Conservation (phyloP, 305 asterid species). For the Fraxinus greggii region DNA sequence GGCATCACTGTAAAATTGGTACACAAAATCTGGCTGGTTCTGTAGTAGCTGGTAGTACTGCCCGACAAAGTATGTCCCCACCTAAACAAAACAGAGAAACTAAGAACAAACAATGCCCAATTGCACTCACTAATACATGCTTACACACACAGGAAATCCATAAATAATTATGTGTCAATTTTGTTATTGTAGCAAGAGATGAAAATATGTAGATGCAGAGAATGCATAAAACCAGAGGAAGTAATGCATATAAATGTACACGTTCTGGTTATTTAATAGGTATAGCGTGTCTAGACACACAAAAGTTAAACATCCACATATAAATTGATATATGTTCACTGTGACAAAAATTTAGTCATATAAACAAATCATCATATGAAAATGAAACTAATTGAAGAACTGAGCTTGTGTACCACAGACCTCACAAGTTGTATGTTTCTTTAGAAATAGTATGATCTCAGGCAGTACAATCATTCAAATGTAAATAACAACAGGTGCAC, state of each 20-base stretch:
- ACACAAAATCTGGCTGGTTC: slow-evolving; percentile 75
- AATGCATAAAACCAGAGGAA: not conserved
- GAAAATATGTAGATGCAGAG: not conserved
- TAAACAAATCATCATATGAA: not conserved
- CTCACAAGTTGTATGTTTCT: not conserved
- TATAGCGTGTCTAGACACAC: not conserved
- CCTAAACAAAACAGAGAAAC: slow-evolving; percentile 46
- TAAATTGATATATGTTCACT: not conserved
- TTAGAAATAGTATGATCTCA: not conserved
- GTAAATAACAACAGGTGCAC: not conserved
- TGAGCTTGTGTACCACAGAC: not conserved
- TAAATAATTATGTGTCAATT: not conserved
- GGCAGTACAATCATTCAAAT: not conserved
- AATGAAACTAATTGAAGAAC: not conserved
- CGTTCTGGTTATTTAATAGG: not conserved
- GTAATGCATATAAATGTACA: not conserved
- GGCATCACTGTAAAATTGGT: slow-evolving; percentile 84
- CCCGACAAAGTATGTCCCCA: slow-evolving; percentile 95
- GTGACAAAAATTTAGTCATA: not conserved
- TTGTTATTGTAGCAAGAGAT: not conserved
- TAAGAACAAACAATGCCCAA: slow-evolving; percentile 15
- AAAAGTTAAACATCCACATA: not conserved
- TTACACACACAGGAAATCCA: not conserved
- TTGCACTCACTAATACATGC: slow-evolving; percentile 2
- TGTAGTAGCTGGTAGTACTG: slow-evolving; percentile 94